These are phyloP conservation scores for Trichoderma sp. DNA, from an alignment of 2,329 filamentous ascomycete species.

Conservation along the genomic window DNA sequence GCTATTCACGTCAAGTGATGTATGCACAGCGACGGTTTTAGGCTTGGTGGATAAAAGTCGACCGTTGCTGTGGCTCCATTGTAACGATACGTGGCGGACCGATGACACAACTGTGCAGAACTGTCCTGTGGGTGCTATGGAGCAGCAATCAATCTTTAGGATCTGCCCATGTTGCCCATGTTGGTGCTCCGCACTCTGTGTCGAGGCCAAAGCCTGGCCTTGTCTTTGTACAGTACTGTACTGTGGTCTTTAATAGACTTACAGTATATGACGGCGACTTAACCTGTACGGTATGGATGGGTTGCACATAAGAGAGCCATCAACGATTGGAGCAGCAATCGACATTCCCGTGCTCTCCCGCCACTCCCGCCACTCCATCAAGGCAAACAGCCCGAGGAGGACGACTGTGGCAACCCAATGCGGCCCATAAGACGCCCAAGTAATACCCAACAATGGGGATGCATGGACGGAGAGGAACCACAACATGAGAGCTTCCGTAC, in stretches of 20 bases:
- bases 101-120: conserved; percentile 12
- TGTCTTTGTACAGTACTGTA: background rate
- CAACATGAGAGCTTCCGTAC: conserved; percentile 6
- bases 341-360: background rate
- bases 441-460: conserved; percentile 17
- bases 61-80: conserved; percentile 9
- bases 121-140: conserved; percentile 1
- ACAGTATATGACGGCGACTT: background rate
- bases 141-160: conserved; percentile 4
- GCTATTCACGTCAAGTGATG: background rate
- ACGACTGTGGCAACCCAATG: background rate
- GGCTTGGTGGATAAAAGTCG: background rate
- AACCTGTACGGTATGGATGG: background rate
- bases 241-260: background rate
- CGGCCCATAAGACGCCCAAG: conserved; percentile 9
- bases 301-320: background rate
- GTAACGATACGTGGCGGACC: conserved; percentile 11
- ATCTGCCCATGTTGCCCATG: background rate
- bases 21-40: conserved; percentile 6
- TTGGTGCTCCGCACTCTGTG: background rate
- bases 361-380: background rate
- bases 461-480: background rate
- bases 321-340: background rate
- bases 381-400: background rate
- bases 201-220: background rate